A percentile compares a stretch with the other conserved stretches of the same genome.
Evolutionary conservation across 768 basidiomycete species (phyloP).

Genomic region (Wakefieldia striispora): DNA sequence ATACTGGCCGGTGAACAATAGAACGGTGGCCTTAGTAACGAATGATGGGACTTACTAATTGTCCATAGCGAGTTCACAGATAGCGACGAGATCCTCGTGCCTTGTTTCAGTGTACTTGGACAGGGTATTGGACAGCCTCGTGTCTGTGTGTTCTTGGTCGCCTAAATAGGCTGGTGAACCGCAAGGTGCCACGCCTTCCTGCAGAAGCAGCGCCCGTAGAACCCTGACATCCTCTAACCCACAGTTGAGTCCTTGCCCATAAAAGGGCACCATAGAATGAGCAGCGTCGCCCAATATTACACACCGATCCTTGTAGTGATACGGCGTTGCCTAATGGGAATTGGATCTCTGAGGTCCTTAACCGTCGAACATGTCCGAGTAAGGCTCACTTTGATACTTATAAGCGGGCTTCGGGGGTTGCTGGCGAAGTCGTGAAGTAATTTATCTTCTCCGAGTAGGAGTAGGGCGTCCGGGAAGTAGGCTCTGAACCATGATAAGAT

Average conservation of each 20-base stretch:
- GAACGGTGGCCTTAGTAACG: conserved; percentile 22
- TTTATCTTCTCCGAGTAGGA: conserved; percentile 76
- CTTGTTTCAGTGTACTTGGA: conserved; percentile 76
- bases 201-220: conserved; percentile 69
- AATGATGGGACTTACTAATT: conserved; percentile 78
- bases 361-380: conserved; percentile 15
- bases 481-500: conserved; percentile 73
- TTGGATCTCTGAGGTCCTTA: conserved; percentile 19
- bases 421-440: conserved; percentile 74
- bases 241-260: conserved; percentile 96
- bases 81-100: conserved; percentile 87
- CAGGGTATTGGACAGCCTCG: conserved; percentile 62
- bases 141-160: conserved; percentile 44
- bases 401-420: conserved; percentile 87
- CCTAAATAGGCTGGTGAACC: conserved; percentile 28
- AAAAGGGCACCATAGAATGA: conserved; percentile 99
- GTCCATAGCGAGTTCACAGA: conserved; percentile 89
- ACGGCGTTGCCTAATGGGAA: conserved; percentile 66
- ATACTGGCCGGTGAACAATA: conserved; percentile 49
- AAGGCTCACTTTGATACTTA: conserved; percentile 82
- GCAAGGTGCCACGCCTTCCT: conserved; percentile 60
- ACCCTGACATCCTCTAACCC: conserved; percentile 97
- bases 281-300: conserved; percentile 93
- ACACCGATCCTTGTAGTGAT: conserved; percentile 86
- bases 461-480: conserved; percentile 87